Conservation (phyloP, 306 rosid species). For the Cercis canadensis region DNA sequence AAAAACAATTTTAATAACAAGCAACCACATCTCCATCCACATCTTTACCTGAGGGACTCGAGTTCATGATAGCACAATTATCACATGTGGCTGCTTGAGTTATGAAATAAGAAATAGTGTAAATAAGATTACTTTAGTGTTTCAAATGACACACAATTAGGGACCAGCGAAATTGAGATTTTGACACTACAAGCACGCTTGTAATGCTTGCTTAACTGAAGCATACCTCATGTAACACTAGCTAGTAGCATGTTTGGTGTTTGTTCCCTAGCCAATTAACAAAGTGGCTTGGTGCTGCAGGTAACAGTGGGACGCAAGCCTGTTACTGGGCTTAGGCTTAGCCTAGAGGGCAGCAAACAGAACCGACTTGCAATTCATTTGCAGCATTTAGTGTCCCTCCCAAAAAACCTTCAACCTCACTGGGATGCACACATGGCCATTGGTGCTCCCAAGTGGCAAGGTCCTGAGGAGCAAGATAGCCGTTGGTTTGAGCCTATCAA, state of each 20-base stretch:
- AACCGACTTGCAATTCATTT: constrained; percentile 89
- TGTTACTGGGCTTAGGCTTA: constrained; percentile 89
- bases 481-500: constrained; percentile 99
- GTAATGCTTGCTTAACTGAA: background rate
- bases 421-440: constrained; percentile 94
- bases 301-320: constrained; percentile 99
- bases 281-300: constrained; percentile 52
- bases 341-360: constrained; percentile 86
- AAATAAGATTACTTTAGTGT: no score
- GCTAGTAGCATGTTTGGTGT: constrained; percentile 14
- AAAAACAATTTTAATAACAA: no score
- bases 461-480: constrained; percentile 99
- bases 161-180: background rate
- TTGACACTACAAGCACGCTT: no score
- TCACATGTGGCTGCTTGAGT: background rate
- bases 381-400: constrained; percentile 94
- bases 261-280: constrained; percentile 30
- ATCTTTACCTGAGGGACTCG: background rate
- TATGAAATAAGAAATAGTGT: background rate
- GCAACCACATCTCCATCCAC: no score
- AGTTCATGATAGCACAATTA: constrained; percentile 1
- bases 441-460: constrained; percentile 98
- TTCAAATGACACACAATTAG: background rate
- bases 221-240: constrained; percentile 5
- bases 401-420: constrained; percentile 91